phyloP scores from a whole-genome alignment of 1,139 yeast species.

The Pichia sp. region DNA sequence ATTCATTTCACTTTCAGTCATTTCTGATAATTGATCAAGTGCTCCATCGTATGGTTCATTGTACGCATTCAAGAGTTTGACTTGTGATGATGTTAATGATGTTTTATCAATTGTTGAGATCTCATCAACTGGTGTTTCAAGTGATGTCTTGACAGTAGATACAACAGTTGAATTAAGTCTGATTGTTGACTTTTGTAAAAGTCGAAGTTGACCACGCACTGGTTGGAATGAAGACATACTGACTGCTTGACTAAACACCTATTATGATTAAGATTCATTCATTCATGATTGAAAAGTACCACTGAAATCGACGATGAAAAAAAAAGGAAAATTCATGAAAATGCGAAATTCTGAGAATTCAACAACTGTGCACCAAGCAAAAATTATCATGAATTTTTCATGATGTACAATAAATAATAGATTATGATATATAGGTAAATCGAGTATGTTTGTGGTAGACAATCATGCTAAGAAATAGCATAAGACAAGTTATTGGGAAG shows the following conservation, averaged over 20 bases:
- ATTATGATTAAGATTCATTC: too few species aligned
- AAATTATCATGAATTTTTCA: not conserved
- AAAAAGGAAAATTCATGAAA: not conserved
- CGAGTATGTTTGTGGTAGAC: too few species aligned
- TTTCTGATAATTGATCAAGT: slow-evolving; percentile 17
- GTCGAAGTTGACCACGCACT: slow-evolving; percentile 8
- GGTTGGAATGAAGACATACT: slow-evolving; percentile 1
- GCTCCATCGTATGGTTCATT: slow-evolving; percentile 12
- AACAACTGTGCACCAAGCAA: not conserved
- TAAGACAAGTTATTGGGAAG: not conserved
- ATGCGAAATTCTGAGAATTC: not conserved
- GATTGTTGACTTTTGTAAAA: slow-evolving; percentile 1
- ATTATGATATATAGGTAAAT: too few species aligned
- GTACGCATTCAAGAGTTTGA: slow-evolving; percentile 8
- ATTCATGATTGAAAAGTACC: not conserved
- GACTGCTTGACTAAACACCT: not conserved
- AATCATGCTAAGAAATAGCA: not conserved
- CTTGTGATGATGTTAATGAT: not conserved
- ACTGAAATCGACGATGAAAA: not conserved
- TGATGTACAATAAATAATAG: too few species aligned
- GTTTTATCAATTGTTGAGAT: not conserved
- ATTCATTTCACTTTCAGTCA: slow-evolving; percentile 24
- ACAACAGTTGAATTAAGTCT: slow-evolving; percentile 7
- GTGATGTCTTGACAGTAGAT: not conserved
- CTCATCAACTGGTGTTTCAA: not conserved